Base-by-base conservation (phyloP, 345 rosid species). In the Kandelia obovata region DNA sequence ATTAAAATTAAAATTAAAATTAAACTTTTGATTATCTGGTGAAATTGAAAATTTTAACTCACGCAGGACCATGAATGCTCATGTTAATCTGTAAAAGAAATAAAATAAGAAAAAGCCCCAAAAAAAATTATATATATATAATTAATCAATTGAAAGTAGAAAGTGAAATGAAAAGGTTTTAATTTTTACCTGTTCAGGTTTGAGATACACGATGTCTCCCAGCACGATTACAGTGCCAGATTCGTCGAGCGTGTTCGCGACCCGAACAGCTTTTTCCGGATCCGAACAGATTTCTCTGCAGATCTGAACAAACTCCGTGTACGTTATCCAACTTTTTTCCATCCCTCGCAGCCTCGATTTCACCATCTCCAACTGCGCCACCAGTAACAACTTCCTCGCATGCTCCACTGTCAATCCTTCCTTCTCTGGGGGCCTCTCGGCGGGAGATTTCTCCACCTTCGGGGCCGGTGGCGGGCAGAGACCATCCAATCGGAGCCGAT, bases 201-300 rank as follows among this genome's bases (percentile, higher is more conserved):
- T 77, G 35, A 96, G 81, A 64, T 89, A 81, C 65, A 90, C 99
- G 16, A 65, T 66, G 21, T 88, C 71, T 30, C 97, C 92, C 49
- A 92, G 19, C 4, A 96, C 89, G 70, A 96, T 78, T 1, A 89
- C 99, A 66, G 69, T 80, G 58, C 99, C 98, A 0, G 96, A 86
- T 64, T 92, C 90, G 46, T 92, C 98, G 0, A 96, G 88, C 81
- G 71, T 65, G 71, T 82, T 84, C 5, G 96, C 96, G 2, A 85
- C 67, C 74, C 46, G 79, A 51, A 34, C 34, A 2, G 88, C 98
- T 56, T 82, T 74, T 46, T 78, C 81, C 32, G 78, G 79, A 84
- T 88, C 96, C 66, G 83, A 75, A 67, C 81, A 86, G 5, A 73
- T 80, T 65, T 89, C 94, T 25, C 73, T 76, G 61, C 96, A 90